Conservation (phyloP, 1,139 yeast genomes). For the Lodderomyces beijingensis region DNA sequence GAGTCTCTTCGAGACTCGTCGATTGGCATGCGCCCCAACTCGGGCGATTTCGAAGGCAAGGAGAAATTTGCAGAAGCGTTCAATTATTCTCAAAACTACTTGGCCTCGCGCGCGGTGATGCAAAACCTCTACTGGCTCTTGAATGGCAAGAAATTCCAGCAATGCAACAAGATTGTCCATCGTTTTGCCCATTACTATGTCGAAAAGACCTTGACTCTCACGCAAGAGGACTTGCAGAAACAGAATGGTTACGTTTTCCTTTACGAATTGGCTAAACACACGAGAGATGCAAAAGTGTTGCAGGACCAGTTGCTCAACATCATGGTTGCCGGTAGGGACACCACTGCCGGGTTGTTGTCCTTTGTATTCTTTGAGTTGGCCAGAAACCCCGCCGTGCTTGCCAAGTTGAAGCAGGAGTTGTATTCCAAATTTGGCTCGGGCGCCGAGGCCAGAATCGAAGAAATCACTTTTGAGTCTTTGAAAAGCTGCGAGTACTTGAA, state of each 20-base stretch:
- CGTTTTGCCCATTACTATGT: constrained; percentile 30
- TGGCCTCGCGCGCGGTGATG: constrained; percentile 34
- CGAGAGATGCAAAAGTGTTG: constrained; percentile 45
- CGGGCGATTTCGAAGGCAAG: constrained; percentile 24
- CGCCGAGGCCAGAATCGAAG: constrained; percentile 20
- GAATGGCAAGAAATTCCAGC: constrained; percentile 28
- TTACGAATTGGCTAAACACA: constrained; percentile 47
- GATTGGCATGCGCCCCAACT: constrained; percentile 15
- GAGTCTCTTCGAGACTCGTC: constrained; percentile 31
- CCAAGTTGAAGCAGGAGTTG: constrained; percentile 37
- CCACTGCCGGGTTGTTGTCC: constrained; percentile 53
- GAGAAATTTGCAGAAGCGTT: constrained; percentile 41
- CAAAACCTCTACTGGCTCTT: constrained; percentile 34
- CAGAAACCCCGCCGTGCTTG: constrained; percentile 36
- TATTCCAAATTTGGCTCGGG: constrained; percentile 29
- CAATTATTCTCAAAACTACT: constrained; percentile 33
- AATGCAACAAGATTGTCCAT: constrained; percentile 27
- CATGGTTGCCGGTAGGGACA: constrained; percentile 53
- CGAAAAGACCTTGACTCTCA: constrained; percentile 23
- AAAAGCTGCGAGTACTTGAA: constrained; percentile 48
- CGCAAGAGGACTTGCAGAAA: constrained; percentile 30
- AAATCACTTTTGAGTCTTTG: constrained; percentile 40
- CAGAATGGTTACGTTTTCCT: constrained; percentile 46
- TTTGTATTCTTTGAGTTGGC: constrained; percentile 45
- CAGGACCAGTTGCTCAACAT: constrained; percentile 51